Base-by-base conservation (phyloP, 345 rosid genomes). In the Pseudoturritis turrita region DNA sequence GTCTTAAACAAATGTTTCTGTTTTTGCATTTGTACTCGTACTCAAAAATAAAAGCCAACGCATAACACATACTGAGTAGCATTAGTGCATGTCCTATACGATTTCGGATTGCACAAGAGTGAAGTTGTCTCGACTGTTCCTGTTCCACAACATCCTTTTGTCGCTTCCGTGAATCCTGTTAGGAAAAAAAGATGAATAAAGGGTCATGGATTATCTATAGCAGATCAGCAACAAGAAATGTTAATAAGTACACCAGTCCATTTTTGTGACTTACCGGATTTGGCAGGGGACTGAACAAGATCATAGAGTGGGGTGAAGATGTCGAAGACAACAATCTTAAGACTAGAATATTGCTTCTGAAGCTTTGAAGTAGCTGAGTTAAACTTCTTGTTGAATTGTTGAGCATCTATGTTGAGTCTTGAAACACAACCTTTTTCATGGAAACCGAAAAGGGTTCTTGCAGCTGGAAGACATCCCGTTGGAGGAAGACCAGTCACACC, bases 401-500 rank as follows among this genome's bases (percentile, higher is more conserved):
- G 90, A 17, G 91, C 96, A 43, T 86, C 93, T 4, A 76, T 18
- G 65, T 95, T 91, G 84, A 95, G 78, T 53, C 80, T 77, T 2
- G 83, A 22, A 44, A 91, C 90, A 53, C 99, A 91, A 1, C 96
- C 93, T 4, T 50, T 75, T 51, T 85, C 77, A 22, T 84, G 91
- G 65, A 6, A 77, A 4, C 90, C 92, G 18, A 95, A 89, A 25
- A 95, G 29, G 51, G 97, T 89, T 56, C 88, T 78, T 29, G 96
- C 96, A 9, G 75, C 78, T 5, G 99, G 97, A 60, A 95, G 80
- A 78, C 99, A 95, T 19, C 99, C 97, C 53, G 87, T 43, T 19
- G 99, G 99, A 49, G 93, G 89, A 9, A 95, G 96, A 25, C 96
- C 89, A 39, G 98, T 95, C 60, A 85, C 98, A 37, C 97, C 98